Conservation (phyloP, 169 alveolate genomes). For the Cryptosporidium ryanae region DNA sequence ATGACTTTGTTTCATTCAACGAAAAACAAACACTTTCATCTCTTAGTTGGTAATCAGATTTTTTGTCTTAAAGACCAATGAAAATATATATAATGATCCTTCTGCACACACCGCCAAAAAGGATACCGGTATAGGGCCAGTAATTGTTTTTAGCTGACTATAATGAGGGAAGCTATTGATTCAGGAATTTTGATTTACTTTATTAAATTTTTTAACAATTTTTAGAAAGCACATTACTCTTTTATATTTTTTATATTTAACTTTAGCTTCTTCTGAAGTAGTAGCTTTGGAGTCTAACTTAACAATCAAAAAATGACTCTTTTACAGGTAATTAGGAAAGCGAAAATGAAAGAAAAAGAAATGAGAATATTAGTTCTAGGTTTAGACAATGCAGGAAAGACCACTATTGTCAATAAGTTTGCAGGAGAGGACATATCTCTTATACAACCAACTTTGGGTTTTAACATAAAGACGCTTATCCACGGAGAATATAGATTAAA, state of each 20-base stretch:
- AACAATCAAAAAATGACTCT: conserved; percentile 87
- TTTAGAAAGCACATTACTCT: neutral
- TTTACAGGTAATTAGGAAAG: conserved; percentile 90
- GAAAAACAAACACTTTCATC: conserved; percentile 6
- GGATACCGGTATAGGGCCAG: neutral
- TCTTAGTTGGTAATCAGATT: conserved; percentile 46
- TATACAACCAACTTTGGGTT: conserved; percentile 96
- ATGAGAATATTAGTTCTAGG: conserved; percentile 95
- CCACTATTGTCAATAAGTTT: conserved; percentile 93
- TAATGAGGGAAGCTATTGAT: no score
- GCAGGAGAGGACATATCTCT: conserved; percentile 91
- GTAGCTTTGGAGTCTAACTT: neutral
- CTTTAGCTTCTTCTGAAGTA: neutral
- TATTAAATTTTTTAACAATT: neutral
- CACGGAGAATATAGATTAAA: conserved; percentile 86
- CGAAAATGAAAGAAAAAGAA: conserved; percentile 93
- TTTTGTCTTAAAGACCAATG: neutral
- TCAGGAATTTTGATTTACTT: neutral
- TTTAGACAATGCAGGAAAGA: conserved; percentile 97
- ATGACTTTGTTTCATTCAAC: conserved; percentile 16
- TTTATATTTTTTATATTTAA: neutral
- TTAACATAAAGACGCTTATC: conserved; percentile 77
- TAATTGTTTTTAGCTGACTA: conserved; percentile 19
- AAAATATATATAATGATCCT: no score
- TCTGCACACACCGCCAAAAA: conserved; percentile 16